A percentile compares a stretch with the other conserved stretches of the same genome.
Evolutionary conservation across 495 filamentous ascomycete species (phyloP).

Genomic region (Cercophora sp.): DNA sequence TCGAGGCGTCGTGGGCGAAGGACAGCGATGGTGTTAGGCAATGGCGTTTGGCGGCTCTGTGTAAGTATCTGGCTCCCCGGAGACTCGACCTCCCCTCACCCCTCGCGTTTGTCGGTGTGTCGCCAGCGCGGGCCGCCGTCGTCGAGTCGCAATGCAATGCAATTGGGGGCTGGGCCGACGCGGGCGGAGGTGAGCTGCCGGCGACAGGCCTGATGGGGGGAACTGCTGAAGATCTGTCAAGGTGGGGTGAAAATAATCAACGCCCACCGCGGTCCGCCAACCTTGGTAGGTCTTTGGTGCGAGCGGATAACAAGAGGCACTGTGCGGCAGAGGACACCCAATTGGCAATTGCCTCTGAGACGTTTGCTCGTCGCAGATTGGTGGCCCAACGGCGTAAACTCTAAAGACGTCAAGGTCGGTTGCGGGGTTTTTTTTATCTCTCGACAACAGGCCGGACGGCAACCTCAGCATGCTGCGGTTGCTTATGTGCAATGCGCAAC

Average conservation of each 20-base stretch:
- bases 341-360: background rate
- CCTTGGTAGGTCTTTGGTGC: too few relatives aligned
- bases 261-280: background rate
- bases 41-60: slow-evolving; percentile 1
- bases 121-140: slow-evolving; percentile 4
- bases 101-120: slow-evolving; percentile 4
- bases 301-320: background rate
- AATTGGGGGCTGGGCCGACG: slow-evolving; percentile 6
- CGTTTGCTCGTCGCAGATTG: too few relatives aligned
- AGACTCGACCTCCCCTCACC: background rate
- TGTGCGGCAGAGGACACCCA: background rate
- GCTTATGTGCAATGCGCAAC: too few relatives aligned
- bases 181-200: slow-evolving; percentile 1
- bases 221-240: slow-evolving; percentile 5
- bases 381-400: too few relatives aligned
- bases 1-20: background rate
- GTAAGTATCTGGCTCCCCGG: background rate
- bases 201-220: background rate
- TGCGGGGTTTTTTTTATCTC: slow-evolving; percentile 13
- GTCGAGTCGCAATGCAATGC: slow-evolving; percentile 18
- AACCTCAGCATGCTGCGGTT: too few relatives aligned
- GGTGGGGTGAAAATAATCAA: slow-evolving; percentile 20
- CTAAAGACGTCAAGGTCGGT: background rate
- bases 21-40: background rate
- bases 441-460: too few relatives aligned